These are phyloP conservation scores for Hamamelis virginiana DNA, from an alignment of 164 flowering plant genomes.

Conservation along the genomic window DNA sequence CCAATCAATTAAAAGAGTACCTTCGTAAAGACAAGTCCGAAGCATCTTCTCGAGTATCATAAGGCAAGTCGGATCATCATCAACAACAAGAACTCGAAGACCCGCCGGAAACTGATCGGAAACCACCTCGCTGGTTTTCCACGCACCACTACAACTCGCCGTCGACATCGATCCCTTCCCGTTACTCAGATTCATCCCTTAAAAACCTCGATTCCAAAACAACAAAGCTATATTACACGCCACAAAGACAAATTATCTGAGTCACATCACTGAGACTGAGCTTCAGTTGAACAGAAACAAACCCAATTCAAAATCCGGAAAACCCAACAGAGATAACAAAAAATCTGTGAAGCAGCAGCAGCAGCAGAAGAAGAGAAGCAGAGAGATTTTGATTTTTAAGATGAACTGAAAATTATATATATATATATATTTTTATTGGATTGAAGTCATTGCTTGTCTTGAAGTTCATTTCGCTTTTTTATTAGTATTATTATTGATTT, in stretches of 20 bases:
- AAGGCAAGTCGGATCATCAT: constrained; percentile 83
- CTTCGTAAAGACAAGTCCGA: constrained; percentile 60
- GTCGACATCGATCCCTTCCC: constrained; percentile 30
- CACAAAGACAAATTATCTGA: background rate
- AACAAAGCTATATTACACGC: background rate
- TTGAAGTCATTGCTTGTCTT: too few relatives aligned
- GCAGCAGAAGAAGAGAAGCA: too few relatives aligned
- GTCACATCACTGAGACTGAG: constrained; percentile 14
- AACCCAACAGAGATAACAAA: constrained; percentile 1
- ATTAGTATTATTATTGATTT: too few relatives aligned
- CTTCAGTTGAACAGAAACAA: background rate
- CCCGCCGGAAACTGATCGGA: constrained; percentile 82
- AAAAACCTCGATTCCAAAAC: background rate
- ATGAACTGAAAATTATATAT: constrained; percentile 14
- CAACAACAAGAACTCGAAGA: constrained; percentile 82
- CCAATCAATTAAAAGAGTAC: constrained; percentile 25
- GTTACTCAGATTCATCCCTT: constrained; percentile 31
- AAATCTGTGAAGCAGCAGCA: background rate
- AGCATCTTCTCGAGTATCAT: constrained; percentile 82
- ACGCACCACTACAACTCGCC: constrained; percentile 29
- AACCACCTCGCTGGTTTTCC: constrained; percentile 38
- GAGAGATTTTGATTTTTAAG: constrained; percentile 1
- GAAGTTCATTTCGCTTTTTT: too few relatives aligned
- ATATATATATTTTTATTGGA: background rate
- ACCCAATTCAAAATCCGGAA: constrained; percentile 10